Evolutionary conservation across 371 early-diverging fungal genomes (phyloP).

Genomic region (Syncephalis fuscata): DNA sequence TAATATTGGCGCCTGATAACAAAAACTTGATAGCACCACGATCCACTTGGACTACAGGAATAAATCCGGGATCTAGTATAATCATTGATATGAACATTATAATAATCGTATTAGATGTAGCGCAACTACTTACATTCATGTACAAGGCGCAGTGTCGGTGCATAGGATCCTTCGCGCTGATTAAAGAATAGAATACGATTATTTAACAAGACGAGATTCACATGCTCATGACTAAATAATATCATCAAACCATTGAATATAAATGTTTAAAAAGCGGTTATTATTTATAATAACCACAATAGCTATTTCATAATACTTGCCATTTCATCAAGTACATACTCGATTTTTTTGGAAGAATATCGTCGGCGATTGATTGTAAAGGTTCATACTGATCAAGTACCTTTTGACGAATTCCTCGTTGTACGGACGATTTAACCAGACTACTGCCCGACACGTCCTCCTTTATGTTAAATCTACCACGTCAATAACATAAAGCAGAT

Average conservation of each 20-base stretch:
- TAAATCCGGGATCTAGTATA: slow-evolving; percentile 66
- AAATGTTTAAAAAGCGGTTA: too few species aligned
- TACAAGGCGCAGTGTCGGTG: slow-evolving; percentile 71
- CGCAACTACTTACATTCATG: slow-evolving; percentile 58
- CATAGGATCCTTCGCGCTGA: slow-evolving; percentile 82
- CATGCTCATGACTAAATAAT: slow-evolving; percentile 57
- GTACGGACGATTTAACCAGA: slow-evolving; percentile 85
- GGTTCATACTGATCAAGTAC: slow-evolving; percentile 73
- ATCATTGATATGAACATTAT: background rate
- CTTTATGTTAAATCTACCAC: slow-evolving; percentile 55
- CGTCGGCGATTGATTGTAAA: slow-evolving; percentile 77
- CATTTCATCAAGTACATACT: background rate
- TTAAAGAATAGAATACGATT: slow-evolving; percentile 82
- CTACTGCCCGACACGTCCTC: slow-evolving; percentile 72
- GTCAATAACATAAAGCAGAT: too few species aligned
- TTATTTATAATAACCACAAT: background rate
- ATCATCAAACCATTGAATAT: too few species aligned
- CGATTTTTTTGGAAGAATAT: slow-evolving; percentile 82
- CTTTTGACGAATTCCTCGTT: slow-evolving; percentile 72
- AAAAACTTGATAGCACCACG: slow-evolving; percentile 96
- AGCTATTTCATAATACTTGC: background rate
- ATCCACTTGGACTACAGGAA: slow-evolving; percentile 87
- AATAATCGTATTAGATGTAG: background rate
- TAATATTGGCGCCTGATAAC: slow-evolving; percentile 89
- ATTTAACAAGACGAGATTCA: slow-evolving; percentile 65